Evolutionary conservation across 1,284 basidiomycete species (phyloP).

Genomic region (Jaminaea rosea): DNA sequence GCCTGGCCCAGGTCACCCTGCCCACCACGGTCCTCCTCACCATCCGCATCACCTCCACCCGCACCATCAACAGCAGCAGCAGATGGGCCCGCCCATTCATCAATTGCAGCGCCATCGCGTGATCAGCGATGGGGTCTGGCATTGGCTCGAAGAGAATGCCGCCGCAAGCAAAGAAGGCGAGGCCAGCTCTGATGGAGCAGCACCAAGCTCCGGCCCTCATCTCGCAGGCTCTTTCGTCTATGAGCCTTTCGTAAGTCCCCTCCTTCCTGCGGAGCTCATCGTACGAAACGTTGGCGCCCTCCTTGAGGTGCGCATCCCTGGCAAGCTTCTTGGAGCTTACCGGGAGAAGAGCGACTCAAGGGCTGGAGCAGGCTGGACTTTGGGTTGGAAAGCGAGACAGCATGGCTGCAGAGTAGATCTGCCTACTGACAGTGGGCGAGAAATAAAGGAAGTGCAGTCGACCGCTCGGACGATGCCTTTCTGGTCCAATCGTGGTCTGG

Average conservation of each 20-base stretch:
- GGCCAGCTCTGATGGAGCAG: constrained; percentile 12
- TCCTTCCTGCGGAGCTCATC: constrained; percentile 39
- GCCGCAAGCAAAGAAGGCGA: constrained; percentile 9
- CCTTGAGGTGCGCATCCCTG: constrained; percentile 41
- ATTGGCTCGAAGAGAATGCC: constrained; percentile 33
- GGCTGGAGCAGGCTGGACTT: constrained; percentile 1
- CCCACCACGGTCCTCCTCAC: background rate
- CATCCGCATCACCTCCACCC: background rate
- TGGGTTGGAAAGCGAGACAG: constrained; percentile 29
- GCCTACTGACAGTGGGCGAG: constrained; percentile 13
- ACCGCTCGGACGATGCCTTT: constrained; percentile 35
- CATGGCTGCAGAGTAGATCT: background rate
- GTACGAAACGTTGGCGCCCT: constrained; percentile 40
- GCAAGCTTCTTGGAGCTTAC: constrained; percentile 7
- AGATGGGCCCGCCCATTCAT: background rate
- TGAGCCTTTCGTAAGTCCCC: constrained; percentile 28
- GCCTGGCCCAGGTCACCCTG: background rate
- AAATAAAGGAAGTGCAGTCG: too few species aligned
- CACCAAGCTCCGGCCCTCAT: constrained; percentile 24
- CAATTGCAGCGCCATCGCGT: constrained; percentile 30
- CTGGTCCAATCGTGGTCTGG: constrained; percentile 30
- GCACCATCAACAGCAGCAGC: background rate
- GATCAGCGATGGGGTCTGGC: constrained; percentile 43
- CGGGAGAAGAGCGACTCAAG: background rate
- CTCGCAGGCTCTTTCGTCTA: constrained; percentile 37